Base-by-base conservation (phyloP, 192 early-diverging fungal genomes). In the Coemansia asiatica region DNA sequence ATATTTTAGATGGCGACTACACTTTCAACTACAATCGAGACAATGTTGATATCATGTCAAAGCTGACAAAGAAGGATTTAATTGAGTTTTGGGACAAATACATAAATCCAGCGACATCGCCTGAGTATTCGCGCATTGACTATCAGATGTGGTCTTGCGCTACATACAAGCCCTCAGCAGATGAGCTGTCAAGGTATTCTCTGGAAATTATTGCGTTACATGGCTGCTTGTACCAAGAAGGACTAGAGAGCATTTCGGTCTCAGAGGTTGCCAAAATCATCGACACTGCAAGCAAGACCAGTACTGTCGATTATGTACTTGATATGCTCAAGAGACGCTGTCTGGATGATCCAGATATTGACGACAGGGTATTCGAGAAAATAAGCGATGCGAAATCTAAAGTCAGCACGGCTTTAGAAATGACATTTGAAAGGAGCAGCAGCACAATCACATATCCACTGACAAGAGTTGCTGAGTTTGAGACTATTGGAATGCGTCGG, bases 1-100 rank as follows among this genome's bases (percentile, higher is more conserved):
- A 84, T 35, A 91, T 96, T 58, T 38, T 60, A 2, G 79, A 73
- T 2, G 79, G 83, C 5, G 86, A 81, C 67, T 95, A 90, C 71
- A 86, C 91, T 54, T 97, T 97, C 83, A 83, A 92, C 35, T 74
- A 85, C 9, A 21, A 54, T 16, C 27, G 55, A 9, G 27, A 60
- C 3, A 64, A 67, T 2, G 49, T 75, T 0, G 56, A 40, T 0
- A 28, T 57, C 6, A 35, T 83, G 12, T 28, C 47, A 7, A 26
- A 9, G 23, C 48, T 83, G 16, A 53, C 28, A 23, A 67, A 72
- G 19, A 60, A 44, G 0, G 69, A 68, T 38, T 15, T 83, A 59
- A 48, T 83, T 3, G 51, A 29, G 12, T 67, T 57, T 22, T 75
- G 69, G 72, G 69, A 75, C 66, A 65, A 58, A 36, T 65, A 75